Percentiles rank a stretch among this genome's conserved stretches.
Evolutionary conservation across 257 asterid genomes (phyloP).

Genomic region (Capsicum chinense): DNA sequence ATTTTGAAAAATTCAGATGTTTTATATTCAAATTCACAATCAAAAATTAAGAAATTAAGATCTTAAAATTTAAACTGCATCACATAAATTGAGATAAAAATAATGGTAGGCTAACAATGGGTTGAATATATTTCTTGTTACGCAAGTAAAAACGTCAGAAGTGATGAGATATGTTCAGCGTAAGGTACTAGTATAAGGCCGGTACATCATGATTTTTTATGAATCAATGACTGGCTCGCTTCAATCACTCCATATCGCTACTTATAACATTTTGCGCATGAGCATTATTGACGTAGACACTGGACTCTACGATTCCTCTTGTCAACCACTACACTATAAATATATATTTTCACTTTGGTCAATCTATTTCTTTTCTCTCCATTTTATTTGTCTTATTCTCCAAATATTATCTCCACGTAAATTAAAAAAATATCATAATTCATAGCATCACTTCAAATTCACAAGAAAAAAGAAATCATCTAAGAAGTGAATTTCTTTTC

Average conservation of each 20-base stretch:
- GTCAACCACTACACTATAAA: neutral
- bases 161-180: neutral
- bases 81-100: neutral
- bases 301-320: conserved; percentile 1
- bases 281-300: conserved; percentile 21
- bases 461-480: neutral
- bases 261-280: neutral
- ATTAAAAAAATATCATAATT: neutral
- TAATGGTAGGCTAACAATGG: neutral
- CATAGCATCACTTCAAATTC: neutral
- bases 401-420: neutral
- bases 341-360: neutral
- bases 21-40: too few species aligned
- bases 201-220: neutral
- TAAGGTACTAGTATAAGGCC: neutral
- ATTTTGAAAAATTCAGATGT: too few species aligned
- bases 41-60: too few species aligned
- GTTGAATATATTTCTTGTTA: conserved; percentile 3
- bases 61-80: fast-evolving
- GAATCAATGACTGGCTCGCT: neutral
- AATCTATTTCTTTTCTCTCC: neutral
- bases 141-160: neutral
- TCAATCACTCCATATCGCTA: neutral
- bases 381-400: neutral
- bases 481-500: neutral